phyloP scores from a whole-genome alignment of 1,139 yeast genomes.

The Saccharomyces hybrid region DNA sequence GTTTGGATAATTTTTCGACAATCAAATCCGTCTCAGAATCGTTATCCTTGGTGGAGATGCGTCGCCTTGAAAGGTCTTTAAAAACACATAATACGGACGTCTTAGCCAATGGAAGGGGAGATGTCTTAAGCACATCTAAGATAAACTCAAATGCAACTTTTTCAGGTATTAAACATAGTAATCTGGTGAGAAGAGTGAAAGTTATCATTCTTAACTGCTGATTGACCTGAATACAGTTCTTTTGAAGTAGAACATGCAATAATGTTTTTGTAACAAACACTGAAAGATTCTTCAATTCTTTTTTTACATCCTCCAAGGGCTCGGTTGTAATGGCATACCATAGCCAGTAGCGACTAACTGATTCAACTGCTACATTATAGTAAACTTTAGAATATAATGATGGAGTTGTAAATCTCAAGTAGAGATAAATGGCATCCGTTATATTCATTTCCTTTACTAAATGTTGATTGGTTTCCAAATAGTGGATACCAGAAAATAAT shows the following conservation, averaged over 20 bases:
- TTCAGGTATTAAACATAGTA: slow-evolving; percentile 53
- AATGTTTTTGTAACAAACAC: slow-evolving; percentile 34
- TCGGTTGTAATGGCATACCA: slow-evolving; percentile 35
- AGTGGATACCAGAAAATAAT: slow-evolving; percentile 29
- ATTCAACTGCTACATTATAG: slow-evolving; percentile 32
- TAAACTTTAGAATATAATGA: slow-evolving; percentile 27
- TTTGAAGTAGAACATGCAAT: slow-evolving; percentile 39
- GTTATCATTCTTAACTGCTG: slow-evolving; percentile 26
- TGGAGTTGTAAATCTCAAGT: slow-evolving; percentile 34
- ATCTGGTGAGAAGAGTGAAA: slow-evolving; percentile 48
- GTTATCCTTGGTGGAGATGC: slow-evolving; percentile 26
- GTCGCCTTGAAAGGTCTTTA: slow-evolving; percentile 43
- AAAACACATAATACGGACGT: slow-evolving; percentile 58
- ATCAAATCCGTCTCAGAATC: slow-evolving; percentile 3
- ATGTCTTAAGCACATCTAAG: slow-evolving; percentile 52
- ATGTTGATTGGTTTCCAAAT: slow-evolving; percentile 18
- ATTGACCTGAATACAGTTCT: slow-evolving; percentile 31
- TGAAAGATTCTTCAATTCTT: slow-evolving; percentile 25
- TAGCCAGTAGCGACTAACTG: slow-evolving; percentile 39
- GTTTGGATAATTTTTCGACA: slow-evolving; percentile 9
- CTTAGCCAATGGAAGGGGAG: slow-evolving; percentile 59
- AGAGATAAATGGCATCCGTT: slow-evolving; percentile 29
- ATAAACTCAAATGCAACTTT: slow-evolving; percentile 52
- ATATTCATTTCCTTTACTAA: slow-evolving; percentile 17
- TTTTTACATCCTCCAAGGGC: slow-evolving; percentile 27